Base-by-base conservation (phyloP, 129 eudicot species). In the Flaveria ramosissima region DNA sequence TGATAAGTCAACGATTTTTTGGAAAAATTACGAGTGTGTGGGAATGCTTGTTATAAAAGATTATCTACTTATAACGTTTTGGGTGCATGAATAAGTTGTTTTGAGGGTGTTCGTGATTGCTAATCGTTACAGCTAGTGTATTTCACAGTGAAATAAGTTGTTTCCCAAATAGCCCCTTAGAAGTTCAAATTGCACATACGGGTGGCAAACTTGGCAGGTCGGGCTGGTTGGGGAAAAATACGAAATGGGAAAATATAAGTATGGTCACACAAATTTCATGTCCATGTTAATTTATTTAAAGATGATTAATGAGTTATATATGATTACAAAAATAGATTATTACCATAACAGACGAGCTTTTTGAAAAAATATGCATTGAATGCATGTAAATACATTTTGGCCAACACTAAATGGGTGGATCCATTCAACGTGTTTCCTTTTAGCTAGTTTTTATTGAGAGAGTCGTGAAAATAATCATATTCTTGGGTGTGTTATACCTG, bases 381-480 rank as follows among this genome's bases (percentile, higher is more conserved):
- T 1, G 1, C 7, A 43, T 45, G 9, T 13, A 46, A 47, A 10
- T 20, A 68, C 53, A 68, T 41, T 45, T 20, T 13, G 13, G 17
- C 8, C 3, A 20, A 45, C 57, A 32, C 36, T 36, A n/a, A 26
- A 64, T 56, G 12, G 12, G 56, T 45, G 13, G 23, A 69, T 16
- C 73, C 39, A 12, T 24, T 69, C 16, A 27, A 68, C 73, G 56
- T 12, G 20, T 68, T 68, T 39, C 70, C 43, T 67, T 67, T 67
- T 39, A 41, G 30, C 52, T 66, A 8, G 11, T 36, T 42, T 67
- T 20, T 9, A 10, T 16, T 52, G 59, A 16, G 7, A 16, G 17
- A 16, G 16, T 16, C 7, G 4, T 52, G 59, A 48, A 48, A 48
- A 48, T 12, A 50, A 50, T 12, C 16, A 13, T 14, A 12, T 50